Base-by-base conservation (phyloP, 139 green algal species). In the Limnomonas spitsbergensis region DNA sequence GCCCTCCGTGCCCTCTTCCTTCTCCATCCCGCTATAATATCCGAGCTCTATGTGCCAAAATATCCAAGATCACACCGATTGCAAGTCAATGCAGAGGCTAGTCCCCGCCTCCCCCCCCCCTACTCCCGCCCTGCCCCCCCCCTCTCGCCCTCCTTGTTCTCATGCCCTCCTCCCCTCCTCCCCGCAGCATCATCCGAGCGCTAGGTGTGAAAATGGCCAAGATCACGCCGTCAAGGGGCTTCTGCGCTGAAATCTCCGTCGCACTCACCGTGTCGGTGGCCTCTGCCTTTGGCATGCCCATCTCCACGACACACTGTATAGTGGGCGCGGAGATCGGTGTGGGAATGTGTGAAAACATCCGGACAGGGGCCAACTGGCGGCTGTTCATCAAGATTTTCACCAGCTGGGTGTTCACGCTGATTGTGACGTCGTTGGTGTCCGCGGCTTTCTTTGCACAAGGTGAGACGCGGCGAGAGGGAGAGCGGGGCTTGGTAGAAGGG, bases 221-320 rank as follows among this genome's bases (percentile, higher is more conserved):
- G 32, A 84, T 93, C 39, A 89, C 87, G 1, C 84, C 85, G 66
- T 87, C 84, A 1, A 84, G 90, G 20, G 91, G 91, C 27, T 94
- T 92, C 80, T 87, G 66, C 69, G 88, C 88, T 39, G 91, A 95
- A 81, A 53, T 93, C 24, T 69, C 83, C 24, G 83, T 89, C 0
- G 79, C 86, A 0, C 3, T 90, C 29, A 85, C 86, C 4, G 81
- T 94, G 66, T 76, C 88, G 27, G 61, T 89, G 4, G 88, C 84
- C 20, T 87, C 78, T 2, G 66, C 56, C 2, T 81, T 80, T 68
- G 87, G 87, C 29, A 38, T 89, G 67, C 86, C 86, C 9, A 36
- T 90, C 26, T 90, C 86, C 9, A 89, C 86, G 26, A 89, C 86
- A 0, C 86, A 90, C 70, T 84, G 76, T 77, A 84, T 87, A 39